Evolutionary conservation across 345 rosid genomes (phyloP).

Genomic region (Eucalyptus guilfoylei): DNA sequence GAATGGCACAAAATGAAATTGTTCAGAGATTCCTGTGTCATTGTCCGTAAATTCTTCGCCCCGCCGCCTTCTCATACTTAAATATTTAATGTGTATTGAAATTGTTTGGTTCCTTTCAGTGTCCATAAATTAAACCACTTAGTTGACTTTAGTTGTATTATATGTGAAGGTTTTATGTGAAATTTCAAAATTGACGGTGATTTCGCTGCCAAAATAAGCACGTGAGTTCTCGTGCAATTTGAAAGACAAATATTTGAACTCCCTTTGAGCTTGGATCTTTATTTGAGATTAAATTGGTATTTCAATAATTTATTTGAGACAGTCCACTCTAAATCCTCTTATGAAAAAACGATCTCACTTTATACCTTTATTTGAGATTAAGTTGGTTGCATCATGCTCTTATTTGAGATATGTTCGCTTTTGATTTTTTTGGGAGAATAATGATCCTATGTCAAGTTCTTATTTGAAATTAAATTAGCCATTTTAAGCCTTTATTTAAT

Average conservation of each 20-base stretch:
- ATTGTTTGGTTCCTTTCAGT: not conserved
- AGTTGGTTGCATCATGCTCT: too few relatives aligned
- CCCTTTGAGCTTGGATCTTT: not conserved
- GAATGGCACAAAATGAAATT: not conserved
- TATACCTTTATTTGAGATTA: too few relatives aligned
- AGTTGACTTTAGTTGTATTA: not conserved
- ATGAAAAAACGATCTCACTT: not conserved
- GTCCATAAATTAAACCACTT: not conserved
- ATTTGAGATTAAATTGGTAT: not conserved
- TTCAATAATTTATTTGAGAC: not conserved
- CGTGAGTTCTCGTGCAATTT: not conserved
- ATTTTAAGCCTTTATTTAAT: not conserved
- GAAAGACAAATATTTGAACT: fast-evolving
- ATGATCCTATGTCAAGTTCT: too few relatives aligned
- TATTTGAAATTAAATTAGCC: not conserved
- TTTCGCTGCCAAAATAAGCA: not conserved
- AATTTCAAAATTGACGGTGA: not conserved
- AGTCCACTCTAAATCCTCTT: not conserved
- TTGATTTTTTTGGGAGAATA: too few relatives aligned
- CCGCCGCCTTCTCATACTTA: not conserved
- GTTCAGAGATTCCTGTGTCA: not conserved
- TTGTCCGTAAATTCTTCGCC: not conserved
- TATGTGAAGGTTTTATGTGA: not conserved
- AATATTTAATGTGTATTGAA: not conserved
- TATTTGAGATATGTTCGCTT: too few relatives aligned